Conservation (phyloP, 129 eudicot genomes). For the Flaveria ramosissima region DNA sequence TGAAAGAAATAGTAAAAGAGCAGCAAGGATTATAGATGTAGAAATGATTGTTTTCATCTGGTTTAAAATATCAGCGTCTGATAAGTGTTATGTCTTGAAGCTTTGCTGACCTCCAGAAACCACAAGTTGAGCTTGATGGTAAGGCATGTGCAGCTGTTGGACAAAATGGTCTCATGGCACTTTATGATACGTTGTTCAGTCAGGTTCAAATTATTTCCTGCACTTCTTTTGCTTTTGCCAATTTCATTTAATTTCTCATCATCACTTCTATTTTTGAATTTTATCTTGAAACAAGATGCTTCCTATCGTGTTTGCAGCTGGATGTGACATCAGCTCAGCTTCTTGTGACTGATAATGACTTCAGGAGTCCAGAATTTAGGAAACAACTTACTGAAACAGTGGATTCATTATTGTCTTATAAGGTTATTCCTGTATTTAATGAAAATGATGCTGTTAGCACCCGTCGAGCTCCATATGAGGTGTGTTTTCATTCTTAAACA, state of each 20-base stretch:
- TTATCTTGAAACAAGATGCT: conserved; percentile 3
- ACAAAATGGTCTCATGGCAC: conserved; percentile 98
- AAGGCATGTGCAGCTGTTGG: conserved; percentile 99
- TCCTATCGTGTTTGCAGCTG: conserved; percentile 50
- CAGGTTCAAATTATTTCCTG: conserved; percentile 52
- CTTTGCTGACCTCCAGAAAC: conserved; percentile 97
- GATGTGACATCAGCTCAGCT: conserved; percentile 90
- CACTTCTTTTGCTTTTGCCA: conserved; percentile 1
- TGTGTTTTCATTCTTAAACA: conserved; percentile 31
- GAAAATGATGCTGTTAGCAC: conserved; percentile 96
- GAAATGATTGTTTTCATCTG: not conserved
- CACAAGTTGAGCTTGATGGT: conserved; percentile 92
- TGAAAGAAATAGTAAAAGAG: not conserved
- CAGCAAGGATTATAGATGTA: not conserved
- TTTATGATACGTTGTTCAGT: conserved; percentile 86
- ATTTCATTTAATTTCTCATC: not conserved
- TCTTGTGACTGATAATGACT: conserved; percentile 96
- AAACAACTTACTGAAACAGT: conserved; percentile 83
- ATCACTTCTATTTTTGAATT: not conserved
- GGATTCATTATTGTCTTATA: conserved; percentile 55
- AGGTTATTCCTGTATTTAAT: conserved; percentile 81
- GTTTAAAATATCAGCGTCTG: not conserved
- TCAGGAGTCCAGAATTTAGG: conserved; percentile 82
- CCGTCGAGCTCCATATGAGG: conserved; percentile 96
- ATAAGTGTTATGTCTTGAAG: conserved; percentile 42